Base-by-base conservation (phyloP, 2,329 filamentous ascomycete species). In the Talaromyces sp. region DNA sequence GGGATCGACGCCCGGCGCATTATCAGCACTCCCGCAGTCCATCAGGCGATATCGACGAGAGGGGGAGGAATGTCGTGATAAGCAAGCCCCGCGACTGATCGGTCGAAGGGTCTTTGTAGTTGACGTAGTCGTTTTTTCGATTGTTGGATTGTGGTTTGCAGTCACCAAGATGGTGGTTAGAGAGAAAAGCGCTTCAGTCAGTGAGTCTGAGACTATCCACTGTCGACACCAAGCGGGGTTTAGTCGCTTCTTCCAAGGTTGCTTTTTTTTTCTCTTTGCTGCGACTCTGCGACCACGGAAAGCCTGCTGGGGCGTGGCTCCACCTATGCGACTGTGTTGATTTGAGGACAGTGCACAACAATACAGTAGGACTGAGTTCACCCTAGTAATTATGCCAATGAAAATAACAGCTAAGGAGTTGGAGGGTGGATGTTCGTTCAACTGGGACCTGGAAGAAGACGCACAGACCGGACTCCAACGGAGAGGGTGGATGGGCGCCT, bases 1-100 rank as follows among this genome's bases (percentile, higher is more conserved):
- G 74, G 76, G 74, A 75, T 79, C 76, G 61, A 78, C 75, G 72
- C 76, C 76, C 45, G 76, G 72, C 73, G 74, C 72, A 64, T 73
- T 73, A 62, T 71, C 73, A 70, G 74, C 67, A 70, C 69, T 64
- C 50, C 61, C 61, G 39, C 61, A 57, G 61, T 63, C 61, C 61
- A 63, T 63, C 61, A 57, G 52, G 60, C 41, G 60, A 56, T 24
- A 31, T 24, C 47, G 59, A 37, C 59, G 59, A 33, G 49, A 13
- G 41, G 57, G 19, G 24, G 24, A 50, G 39, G 57, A 49, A 60
- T 35, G 59, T 50, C 59, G 59, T 52, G 43, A 33, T 47, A 37
- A 39, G 47, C 60, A 54, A 62, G 50, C 33, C 60, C 47, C 35
- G 59, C 60, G 60, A 62, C 60, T 52, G 43, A 22, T 61, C 10